Evolutionary conservation across 176 grass and related monocot genomes (phyloP), one percentile per base, ranked within the genome.

Genomic region (Avena eriantha): DNA sequence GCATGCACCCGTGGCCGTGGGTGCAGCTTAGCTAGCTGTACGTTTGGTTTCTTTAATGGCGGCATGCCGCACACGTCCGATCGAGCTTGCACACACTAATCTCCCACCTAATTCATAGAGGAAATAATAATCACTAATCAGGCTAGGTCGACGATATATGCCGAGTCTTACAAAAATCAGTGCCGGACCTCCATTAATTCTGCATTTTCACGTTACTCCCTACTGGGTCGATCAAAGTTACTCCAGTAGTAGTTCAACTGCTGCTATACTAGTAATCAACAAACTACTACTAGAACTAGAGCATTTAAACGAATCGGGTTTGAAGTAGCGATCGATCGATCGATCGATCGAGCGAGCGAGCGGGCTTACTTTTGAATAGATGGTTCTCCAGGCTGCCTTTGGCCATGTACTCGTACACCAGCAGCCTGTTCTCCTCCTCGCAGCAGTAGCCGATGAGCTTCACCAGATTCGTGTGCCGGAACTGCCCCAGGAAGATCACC

Each of bases 371-470:
- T 82, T 81, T 93, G 78, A 95, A 95, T 6, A 95, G 90, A 77
- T 86, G 94, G 81, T 82, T 93, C 78, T 95, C 94, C 23, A 95
- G 83, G 87, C 94, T 95, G 2, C 91, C 86, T 2, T 88, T 85
- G 51, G 84, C 18, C 89, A 95, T 93, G 70, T 91, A 95, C 91
- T 95, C 94, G 35, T 95, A 95, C 5, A 95, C 94, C 7, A 95
- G 60, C 24, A 95, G 10, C 8, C 94, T 34, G 79, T 95, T 87
- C 67, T 95, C 91, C 4, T 91, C 73, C 89, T 93, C 94, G 50
- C 70, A 63, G 77, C 94, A 95, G 86, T 95, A 95, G 0, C 94
- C 94, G n/a, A 95, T 79, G 8, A 95, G 80, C 89, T 87, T 95
- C 23, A 95, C 94, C 5, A 95, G 84, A 46, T 95, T 95, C 0